Base-by-base conservation (phyloP, 306 rosid species). In the Prunus davidiana region DNA sequence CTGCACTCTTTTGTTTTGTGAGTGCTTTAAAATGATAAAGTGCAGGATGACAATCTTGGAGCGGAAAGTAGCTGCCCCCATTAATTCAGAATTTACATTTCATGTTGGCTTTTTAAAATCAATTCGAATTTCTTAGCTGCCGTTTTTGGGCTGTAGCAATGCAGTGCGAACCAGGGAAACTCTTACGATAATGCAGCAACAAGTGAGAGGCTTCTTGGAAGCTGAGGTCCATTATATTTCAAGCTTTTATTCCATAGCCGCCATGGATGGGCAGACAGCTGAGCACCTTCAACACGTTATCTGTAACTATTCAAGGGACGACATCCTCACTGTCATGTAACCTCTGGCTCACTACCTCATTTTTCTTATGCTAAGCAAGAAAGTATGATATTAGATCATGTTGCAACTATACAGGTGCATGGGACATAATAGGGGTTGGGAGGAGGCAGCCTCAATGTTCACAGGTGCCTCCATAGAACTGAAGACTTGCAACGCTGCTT, bases 221-320 rank as follows among this genome's bases (percentile, higher is more conserved):
- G 96, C 98, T 28, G 91, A 95, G 87, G 90, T 95, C 76, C 92
- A 80, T 84, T 92, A 86, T 82, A 73, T 95, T 80, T 87, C 98
- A 57, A 95, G 98, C 87, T 95, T 95, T 82, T 95, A 95, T 87
- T 92, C 97, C 12, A 87, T 95, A 77, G 97, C 98, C 2, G 98
- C 93, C 67, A 95, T 95, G 98, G 98, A 95, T 78, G 98, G 98
- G n/a, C 98, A 95, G 85, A 95, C 98, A 3, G 98, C 98, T 9
- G 95, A 89, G 83, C 98, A 95, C 82, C 94, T 95, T 77, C 98
- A 89, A 66, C 88, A 83, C 67, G 78, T 85, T 82, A 89, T 95
- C 78, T 86, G 93, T 83, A 85, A 46, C 81, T 89, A 89, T 83
- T 85, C 98, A 67, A 85, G 80, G 83, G 91, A 92, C 82, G 96